Evolutionary conservation across 805 yeast genomes (phyloP).

Genomic region (Ogataea henricii): DNA sequence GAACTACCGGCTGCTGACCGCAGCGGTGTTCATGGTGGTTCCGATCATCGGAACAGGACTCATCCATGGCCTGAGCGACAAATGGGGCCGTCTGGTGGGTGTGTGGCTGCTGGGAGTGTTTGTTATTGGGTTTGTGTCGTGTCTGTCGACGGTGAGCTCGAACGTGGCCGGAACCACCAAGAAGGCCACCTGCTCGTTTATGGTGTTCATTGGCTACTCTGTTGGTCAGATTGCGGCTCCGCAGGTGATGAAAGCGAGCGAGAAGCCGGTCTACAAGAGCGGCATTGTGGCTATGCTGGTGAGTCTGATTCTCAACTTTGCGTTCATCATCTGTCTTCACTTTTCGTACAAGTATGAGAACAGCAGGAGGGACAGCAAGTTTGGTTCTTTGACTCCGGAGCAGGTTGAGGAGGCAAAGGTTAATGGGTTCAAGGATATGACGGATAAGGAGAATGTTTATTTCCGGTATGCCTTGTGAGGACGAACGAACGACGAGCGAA

Average conservation of each 20-base stretch:
- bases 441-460: conserved; percentile 57
- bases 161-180: conserved; percentile 66
- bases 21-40: conserved; percentile 17
- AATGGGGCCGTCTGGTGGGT: conserved; percentile 24
- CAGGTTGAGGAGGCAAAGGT: conserved; percentile 30
- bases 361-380: conserved; percentile 42
- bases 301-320: conserved; percentile 38
- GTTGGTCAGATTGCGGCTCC: conserved; percentile 62
- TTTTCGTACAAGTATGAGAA: conserved; percentile 43
- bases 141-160: conserved; percentile 28
- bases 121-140: conserved; percentile 19
- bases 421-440: conserved; percentile 56
- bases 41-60: conserved; percentile 20
- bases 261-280: conserved; percentile 47
- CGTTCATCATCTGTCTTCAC: conserved; percentile 21
- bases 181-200: conserved; percentile 50
- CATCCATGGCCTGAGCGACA: conserved; percentile 19
- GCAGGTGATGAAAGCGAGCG: conserved; percentile 52
- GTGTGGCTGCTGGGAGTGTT: conserved; percentile 20
- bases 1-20: conserved; percentile 18
- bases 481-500: not conserved
- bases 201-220: conserved; percentile 57
- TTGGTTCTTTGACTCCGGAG: conserved; percentile 28
- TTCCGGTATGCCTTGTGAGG: conserved; percentile 49
- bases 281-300: conserved; percentile 45